Conservation (phyloP, 441 rosid genomes). For the Populus hybrid region DNA sequence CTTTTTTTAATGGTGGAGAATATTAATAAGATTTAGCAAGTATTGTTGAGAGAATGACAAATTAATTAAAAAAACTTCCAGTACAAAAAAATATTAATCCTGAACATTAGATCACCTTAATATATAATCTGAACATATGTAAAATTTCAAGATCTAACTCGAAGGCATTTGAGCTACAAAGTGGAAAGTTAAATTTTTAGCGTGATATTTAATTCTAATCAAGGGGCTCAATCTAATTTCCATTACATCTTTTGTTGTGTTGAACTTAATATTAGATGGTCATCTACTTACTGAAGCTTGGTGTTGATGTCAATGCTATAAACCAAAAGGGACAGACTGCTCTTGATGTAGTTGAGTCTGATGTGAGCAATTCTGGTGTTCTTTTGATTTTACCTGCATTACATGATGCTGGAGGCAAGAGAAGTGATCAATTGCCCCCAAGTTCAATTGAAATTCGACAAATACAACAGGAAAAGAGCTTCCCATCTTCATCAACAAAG, state of each 20-base stretch:
- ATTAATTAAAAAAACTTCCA: too few species aligned
- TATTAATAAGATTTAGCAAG: too few species aligned
- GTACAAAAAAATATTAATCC: too few species aligned
- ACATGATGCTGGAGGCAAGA: slow-evolving; percentile 37
- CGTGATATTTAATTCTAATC: neutral
- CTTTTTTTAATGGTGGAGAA: too few species aligned
- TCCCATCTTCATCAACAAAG: neutral
- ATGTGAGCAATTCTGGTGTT: slow-evolving; percentile 35
- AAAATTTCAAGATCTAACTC: too few species aligned
- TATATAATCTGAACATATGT: too few species aligned
- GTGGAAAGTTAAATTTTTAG: too few species aligned
- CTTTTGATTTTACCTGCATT: slow-evolving; percentile 39
- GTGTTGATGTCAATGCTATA: slow-evolving; percentile 36
- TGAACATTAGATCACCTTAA: too few species aligned
- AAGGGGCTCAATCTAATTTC: neutral
- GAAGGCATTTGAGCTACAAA: too few species aligned
- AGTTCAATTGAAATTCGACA: slow-evolving; percentile 19
- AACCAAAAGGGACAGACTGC: slow-evolving; percentile 39
- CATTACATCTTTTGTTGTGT: neutral
- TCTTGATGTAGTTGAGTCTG: slow-evolving; percentile 39
- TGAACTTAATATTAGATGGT: slow-evolving; percentile 28
- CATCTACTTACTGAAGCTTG: slow-evolving; percentile 32
- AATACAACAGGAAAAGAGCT: neutral
- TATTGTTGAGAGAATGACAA: too few species aligned
- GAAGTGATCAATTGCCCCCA: slow-evolving; percentile 41